A percentile compares a stretch with the other conserved stretches of the same genome.
Conservation (phyloP, 2,329 filamentous ascomycete species). For the Lachnellula occidentalis region DNA sequence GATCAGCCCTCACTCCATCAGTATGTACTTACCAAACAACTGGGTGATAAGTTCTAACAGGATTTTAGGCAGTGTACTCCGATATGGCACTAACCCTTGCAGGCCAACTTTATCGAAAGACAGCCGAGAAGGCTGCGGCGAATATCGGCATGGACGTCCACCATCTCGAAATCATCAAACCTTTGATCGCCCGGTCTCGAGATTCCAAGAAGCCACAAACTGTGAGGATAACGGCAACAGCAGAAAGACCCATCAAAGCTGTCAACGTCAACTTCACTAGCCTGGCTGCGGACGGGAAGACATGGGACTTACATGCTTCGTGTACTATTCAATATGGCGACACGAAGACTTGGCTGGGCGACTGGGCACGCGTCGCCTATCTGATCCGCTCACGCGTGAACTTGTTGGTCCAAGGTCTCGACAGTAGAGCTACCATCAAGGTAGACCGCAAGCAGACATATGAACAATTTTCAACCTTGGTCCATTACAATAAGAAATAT, state of each 20-base stretch:
- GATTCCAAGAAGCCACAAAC: slow-evolving; percentile 44
- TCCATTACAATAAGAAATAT: slow-evolving; percentile 51
- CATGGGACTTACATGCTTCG: slow-evolving; percentile 54
- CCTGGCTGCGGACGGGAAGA: slow-evolving; percentile 48
- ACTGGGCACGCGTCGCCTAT: slow-evolving; percentile 64
- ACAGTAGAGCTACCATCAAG: slow-evolving; percentile 63
- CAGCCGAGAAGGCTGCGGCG: background rate
- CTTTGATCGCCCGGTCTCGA: slow-evolving; percentile 59
- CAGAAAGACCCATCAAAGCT: background rate
- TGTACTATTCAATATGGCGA: slow-evolving; percentile 59
- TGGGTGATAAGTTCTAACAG: slow-evolving; percentile 14
- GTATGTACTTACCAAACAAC: slow-evolving; percentile 28
- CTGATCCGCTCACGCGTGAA: slow-evolving; percentile 61
- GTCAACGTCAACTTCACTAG: background rate
- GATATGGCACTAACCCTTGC: slow-evolving; percentile 43
- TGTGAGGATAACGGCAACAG: slow-evolving; percentile 51
- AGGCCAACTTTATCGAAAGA: background rate
- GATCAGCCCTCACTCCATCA: slow-evolving; percentile 51
- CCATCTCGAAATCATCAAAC: slow-evolving; percentile 64
- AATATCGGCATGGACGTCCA: slow-evolving; percentile 58
- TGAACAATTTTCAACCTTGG: slow-evolving; percentile 58
- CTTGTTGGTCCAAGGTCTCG: slow-evolving; percentile 46
- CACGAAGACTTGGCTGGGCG: slow-evolving; percentile 53
- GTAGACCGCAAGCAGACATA: slow-evolving; percentile 71
- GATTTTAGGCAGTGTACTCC: slow-evolving; percentile 42